These are phyloP conservation scores for Aspergillus ochraceoroseus DNA, from an alignment of 2,329 filamentous ascomycete genomes.

Conservation along the genomic window DNA sequence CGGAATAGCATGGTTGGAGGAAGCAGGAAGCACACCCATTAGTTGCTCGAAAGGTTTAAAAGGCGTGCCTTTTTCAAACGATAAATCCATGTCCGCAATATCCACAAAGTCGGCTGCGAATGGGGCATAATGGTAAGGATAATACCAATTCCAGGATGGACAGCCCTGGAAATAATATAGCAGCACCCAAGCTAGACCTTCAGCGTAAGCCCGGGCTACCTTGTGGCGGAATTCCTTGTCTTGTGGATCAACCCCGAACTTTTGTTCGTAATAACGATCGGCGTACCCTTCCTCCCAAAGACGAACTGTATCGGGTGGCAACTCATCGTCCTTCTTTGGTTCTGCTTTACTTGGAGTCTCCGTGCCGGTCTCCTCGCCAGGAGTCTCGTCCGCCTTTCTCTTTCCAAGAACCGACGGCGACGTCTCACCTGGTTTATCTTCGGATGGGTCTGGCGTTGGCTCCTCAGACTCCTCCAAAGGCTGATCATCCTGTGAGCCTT, in stretches of 20 bases:
- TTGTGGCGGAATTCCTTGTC: conserved; percentile 82
- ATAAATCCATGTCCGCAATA: conserved; percentile 69
- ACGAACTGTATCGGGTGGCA: conserved; percentile 72
- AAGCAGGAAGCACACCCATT: conserved; percentile 94
- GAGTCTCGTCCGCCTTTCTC: conserved; percentile 66
- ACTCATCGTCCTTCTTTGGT: conserved; percentile 54
- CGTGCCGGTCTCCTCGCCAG: conserved; percentile 51
- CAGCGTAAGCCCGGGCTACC: conserved; percentile 86
- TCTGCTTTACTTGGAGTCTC: conserved; percentile 54
- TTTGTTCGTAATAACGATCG: conserved; percentile 94
- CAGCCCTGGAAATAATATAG: conserved; percentile 98
- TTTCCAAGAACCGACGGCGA: conserved; percentile 38
- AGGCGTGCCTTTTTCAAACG: conserved; percentile 76
- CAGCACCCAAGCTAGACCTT: conserved; percentile 91
- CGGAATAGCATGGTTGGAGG: conserved; percentile 86
- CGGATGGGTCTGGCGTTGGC: conserved; percentile 23
- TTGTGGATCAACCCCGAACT: conserved; percentile 77
- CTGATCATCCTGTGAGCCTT: conserved; percentile 25
- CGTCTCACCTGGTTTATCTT: conserved; percentile 26
- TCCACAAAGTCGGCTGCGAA: conserved; percentile 94
- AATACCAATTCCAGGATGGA: conserved; percentile 98
- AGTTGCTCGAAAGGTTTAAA: conserved; percentile 94
- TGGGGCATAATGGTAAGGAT: conserved; percentile 95
- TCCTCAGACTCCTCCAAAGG: conserved; percentile 26
- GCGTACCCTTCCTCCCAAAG: conserved; percentile 95